A percentile compares a stretch with the other conserved stretches of the same genome.
These are phyloP conservation scores for Andalucia godoyi DNA, from an alignment of 78 protist genomes.

Conservation along the genomic window DNA sequence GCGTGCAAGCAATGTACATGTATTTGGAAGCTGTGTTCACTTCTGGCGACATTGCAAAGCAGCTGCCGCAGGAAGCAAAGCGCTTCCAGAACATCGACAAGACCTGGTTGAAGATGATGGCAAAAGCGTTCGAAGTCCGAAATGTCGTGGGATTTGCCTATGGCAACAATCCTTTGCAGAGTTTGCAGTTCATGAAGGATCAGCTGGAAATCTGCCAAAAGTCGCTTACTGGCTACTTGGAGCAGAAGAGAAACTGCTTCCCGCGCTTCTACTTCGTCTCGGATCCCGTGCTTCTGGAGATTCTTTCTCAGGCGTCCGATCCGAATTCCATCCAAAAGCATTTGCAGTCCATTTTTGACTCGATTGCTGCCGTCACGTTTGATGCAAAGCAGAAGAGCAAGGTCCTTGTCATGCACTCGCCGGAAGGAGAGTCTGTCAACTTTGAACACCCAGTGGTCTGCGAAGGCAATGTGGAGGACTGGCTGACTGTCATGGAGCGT, in stretches of 20 bases:
- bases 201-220: conserved; percentile 81
- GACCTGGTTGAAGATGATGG: conserved; percentile 63
- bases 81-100: conserved; percentile 57
- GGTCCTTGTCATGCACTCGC: conserved; percentile 6
- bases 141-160: conserved; percentile 32
- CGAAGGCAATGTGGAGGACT: conserved; percentile 68
- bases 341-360: conserved; percentile 47
- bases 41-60: conserved; percentile 69
- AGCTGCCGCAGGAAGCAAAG: conserved; percentile 76
- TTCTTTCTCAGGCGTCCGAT: conserved; percentile 72
- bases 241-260: conserved; percentile 56
- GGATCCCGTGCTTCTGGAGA: conserved; percentile 69
- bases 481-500: conserved; percentile 30
- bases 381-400: not conserved
- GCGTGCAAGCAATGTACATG: conserved; percentile 69
- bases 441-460: conserved; percentile 28
- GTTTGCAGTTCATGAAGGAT: conserved; percentile 48
- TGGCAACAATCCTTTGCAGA: conserved; percentile 21
- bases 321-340: conserved; percentile 56
- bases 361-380: conserved; percentile 29
- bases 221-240: conserved; percentile 66
- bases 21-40: conserved; percentile 81
- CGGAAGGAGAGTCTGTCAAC: conserved; percentile 36
- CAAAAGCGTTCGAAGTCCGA: conserved; percentile 36
- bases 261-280: conserved; percentile 87